phyloP scores from a whole-genome alignment of 805 yeast species.

The Schwanniomyces occidentalis region DNA sequence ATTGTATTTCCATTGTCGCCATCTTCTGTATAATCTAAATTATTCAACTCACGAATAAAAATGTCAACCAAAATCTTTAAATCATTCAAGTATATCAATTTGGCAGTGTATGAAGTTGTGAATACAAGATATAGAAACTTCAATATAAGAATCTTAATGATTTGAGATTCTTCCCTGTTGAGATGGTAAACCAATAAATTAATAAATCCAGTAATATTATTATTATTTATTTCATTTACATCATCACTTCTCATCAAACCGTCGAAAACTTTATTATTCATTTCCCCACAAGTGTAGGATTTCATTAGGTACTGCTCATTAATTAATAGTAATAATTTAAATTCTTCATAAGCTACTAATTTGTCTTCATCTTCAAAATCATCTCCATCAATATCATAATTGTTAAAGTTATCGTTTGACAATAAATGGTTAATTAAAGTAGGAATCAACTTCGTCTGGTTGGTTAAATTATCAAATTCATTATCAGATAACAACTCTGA shows the following conservation, averaged over 20 bases:
- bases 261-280: slow-evolving; percentile 54
- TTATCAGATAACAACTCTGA: slow-evolving; percentile 32
- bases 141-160: slow-evolving; percentile 74
- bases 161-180: slow-evolving; percentile 72
- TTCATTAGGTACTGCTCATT: slow-evolving; percentile 88
- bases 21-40: slow-evolving; percentile 58
- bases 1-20: slow-evolving; percentile 60
- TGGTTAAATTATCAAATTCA: slow-evolving; percentile 32
- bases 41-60: slow-evolving; percentile 72
- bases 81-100: slow-evolving; percentile 79
- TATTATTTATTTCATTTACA: slow-evolving; percentile 27
- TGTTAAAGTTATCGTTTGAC: slow-evolving; percentile 32
- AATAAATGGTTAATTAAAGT: slow-evolving; percentile 31
- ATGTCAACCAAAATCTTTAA: slow-evolving; percentile 82
- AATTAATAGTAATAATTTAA: slow-evolving; percentile 68
- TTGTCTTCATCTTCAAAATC: slow-evolving; percentile 55
- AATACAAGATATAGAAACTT: slow-evolving; percentile 76
- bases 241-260: slow-evolving; percentile 48
- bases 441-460: slow-evolving; percentile 26
- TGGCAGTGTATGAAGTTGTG: slow-evolving; percentile 62
- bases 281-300: slow-evolving; percentile 28
- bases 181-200: slow-evolving; percentile 61
- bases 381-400: slow-evolving; percentile 34
- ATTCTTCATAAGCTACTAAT: slow-evolving; percentile 56
- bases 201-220: slow-evolving; percentile 53